Evolutionary conservation across 805 yeast species (phyloP).

Genomic region (Cyberlindnera nakhonratchasimensis): DNA sequence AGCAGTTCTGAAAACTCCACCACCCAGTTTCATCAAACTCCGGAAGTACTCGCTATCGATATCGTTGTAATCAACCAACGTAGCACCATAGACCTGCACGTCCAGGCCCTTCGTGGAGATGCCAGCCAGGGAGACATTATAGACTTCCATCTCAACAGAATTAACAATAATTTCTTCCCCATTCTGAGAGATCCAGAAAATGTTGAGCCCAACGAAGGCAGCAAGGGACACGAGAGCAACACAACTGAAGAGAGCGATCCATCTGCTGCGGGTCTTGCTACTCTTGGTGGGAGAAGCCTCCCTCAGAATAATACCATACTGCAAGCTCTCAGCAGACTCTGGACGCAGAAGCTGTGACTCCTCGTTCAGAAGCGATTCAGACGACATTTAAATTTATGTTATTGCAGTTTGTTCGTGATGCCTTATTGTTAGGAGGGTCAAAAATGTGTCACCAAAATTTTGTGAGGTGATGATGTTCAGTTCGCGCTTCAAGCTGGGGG

Average conservation of each 20-base stretch:
- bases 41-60: constrained; percentile 29
- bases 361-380: not conserved
- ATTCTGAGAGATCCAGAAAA: constrained; percentile 16
- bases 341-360: constrained; percentile 1
- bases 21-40: constrained; percentile 32
- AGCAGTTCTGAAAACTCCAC: constrained; percentile 28
- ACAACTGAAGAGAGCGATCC: not conserved
- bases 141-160: constrained; percentile 32
- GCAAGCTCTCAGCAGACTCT: not conserved
- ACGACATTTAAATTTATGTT: too few relatives aligned
- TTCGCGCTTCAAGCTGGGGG: not conserved
- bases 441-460: constrained; percentile 1
- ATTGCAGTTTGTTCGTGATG: not conserved
- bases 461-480: not conserved
- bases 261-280: not conserved
- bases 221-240: not conserved
- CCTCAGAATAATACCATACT: not conserved
- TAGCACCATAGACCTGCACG: constrained; percentile 31
- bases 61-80: constrained; percentile 30
- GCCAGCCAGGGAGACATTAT: constrained; percentile 30
- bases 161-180: constrained; percentile 32
- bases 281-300: not conserved
- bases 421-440: not conserved
- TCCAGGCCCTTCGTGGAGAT: constrained; percentile 32
- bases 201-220: constrained; percentile 4